Percentiles rank a stretch among this genome's conserved stretches.
Conservation (phyloP, 177 flowering plant species). For the Vitis hybrid region DNA sequence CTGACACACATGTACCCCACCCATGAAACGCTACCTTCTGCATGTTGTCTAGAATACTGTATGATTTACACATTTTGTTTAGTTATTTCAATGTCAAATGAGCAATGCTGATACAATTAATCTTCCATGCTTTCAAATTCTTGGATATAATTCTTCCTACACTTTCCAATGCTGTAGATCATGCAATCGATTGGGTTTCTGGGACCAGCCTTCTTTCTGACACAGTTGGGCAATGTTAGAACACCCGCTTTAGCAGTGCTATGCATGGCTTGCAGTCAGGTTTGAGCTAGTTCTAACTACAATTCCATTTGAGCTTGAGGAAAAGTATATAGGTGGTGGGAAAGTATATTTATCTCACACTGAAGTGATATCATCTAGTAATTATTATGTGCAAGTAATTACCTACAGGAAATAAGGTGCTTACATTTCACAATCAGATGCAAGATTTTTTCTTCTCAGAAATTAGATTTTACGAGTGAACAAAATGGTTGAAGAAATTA, state of each 20-base stretch:
- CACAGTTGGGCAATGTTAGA: conserved; percentile 75
- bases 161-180: conserved; percentile 53
- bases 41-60: neutral
- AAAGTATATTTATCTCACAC: too few species aligned
- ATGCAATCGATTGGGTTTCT: conserved; percentile 98
- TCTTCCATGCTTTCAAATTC: neutral
- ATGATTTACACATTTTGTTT: neutral
- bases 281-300: conserved; percentile 23
- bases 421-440: neutral
- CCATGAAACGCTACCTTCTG: too few species aligned
- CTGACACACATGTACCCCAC: neutral
- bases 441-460: neutral
- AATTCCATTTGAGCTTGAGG: neutral
- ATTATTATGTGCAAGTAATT: neutral
- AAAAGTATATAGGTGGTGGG: too few species aligned
- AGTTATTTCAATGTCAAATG: neutral
- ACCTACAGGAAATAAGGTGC: neutral
- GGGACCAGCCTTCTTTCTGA: conserved; percentile 95
- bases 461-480: neutral
- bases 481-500: neutral
- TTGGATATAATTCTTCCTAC: neutral
- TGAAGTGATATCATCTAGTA: neutral
- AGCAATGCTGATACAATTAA: neutral
- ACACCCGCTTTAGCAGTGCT: conserved; percentile 90
- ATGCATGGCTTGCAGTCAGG: conserved; percentile 99